Evolutionary conservation across 1,284 basidiomycete species (phyloP), one percentile per base, ranked within the genome.

Genomic region (Ustilago bromivora): DNA sequence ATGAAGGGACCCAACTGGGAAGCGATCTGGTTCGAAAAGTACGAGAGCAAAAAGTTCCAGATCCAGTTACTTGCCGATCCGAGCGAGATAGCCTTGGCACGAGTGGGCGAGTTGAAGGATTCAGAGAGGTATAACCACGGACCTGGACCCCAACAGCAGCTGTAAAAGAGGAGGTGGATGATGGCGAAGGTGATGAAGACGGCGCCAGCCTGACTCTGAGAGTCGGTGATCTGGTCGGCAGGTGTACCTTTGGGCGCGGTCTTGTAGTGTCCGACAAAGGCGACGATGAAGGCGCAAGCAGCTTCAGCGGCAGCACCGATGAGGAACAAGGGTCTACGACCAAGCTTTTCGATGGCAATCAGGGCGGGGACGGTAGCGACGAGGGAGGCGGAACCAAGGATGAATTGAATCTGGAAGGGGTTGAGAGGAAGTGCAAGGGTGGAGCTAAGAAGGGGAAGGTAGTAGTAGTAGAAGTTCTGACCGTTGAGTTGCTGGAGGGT

Each of bases 391-490:
- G 83, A 78, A 63, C 83, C 86, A 46, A 85, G 84, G 40, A 84
- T 81, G 70, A 87, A 83, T 13, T 84, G 79, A 70, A 86, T 84
- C 70, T 91, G 89, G 86, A 92, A 93, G 0, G 92, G 90, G 17
- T 89, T 89, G 63, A 94, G 87, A 31, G 88, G 81, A 10, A 92
- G 92, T 47, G 91, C 91, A 12, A 92, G 91, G 68, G 89, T 91
- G 84, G 92, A 88, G 88, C 94, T 94, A 89, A 94, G 94, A 0
- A 91, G 92, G 65, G 93, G 92, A 11, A 80, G 69, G 61, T 83
- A 87, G 85, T 91, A 91, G 89, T 93, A 93, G 88, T 94, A 93
- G 87, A 94, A 94, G 89, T 94, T 94, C 89, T 93, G 89, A 66
- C 85, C 81, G 77, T 84, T 84, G 60, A 87, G 83, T 87, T 95